Evolutionary conservation across 495 filamentous ascomycete species (phyloP).

Genomic region (Aspergillus asperescens): DNA sequence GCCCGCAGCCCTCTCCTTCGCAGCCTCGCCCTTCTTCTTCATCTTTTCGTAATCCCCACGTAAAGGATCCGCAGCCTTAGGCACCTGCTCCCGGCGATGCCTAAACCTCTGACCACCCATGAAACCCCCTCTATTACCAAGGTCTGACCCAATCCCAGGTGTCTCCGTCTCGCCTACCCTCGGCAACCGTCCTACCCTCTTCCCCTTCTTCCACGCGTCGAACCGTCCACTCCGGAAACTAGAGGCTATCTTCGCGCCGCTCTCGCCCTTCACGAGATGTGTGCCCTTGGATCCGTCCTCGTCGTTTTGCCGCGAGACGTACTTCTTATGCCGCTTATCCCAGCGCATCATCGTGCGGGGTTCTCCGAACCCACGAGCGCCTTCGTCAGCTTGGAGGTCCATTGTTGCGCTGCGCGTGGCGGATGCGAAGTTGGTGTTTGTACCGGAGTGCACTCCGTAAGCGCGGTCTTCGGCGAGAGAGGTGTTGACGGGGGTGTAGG

Average conservation of each 20-base stretch:
- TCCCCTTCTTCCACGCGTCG: slow-evolving; percentile 80
- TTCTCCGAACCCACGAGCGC: slow-evolving; percentile 66
- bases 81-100: slow-evolving; percentile 78
- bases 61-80: slow-evolving; percentile 87
- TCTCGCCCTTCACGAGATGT: slow-evolving; percentile 84
- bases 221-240: slow-evolving; percentile 90
- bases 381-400: slow-evolving; percentile 85
- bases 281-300: slow-evolving; percentile 83
- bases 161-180: slow-evolving; percentile 76
- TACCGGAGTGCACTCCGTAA: slow-evolving; percentile 85
- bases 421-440: slow-evolving; percentile 68
- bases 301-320: slow-evolving; percentile 84
- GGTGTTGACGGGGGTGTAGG: slow-evolving; percentile 72
- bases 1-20: slow-evolving; percentile 58
- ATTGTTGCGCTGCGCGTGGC: slow-evolving; percentile 78
- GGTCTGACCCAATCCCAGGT: slow-evolving; percentile 28
- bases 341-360: slow-evolving; percentile 74
- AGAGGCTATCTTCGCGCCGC: slow-evolving; percentile 91
- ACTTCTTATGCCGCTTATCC: slow-evolving; percentile 97
- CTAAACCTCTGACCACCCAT: slow-evolving; percentile 53
- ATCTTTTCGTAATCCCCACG: slow-evolving; percentile 81
- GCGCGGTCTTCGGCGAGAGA: slow-evolving; percentile 81
- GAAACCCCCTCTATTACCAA: slow-evolving; percentile 10
- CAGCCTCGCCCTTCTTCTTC: slow-evolving; percentile 85
- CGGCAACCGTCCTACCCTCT: slow-evolving; percentile 72